A percentile compares a stretch with the other conserved stretches of the same genome.
Conservation (phyloP, 441 rosid genomes). For the Populus hybrid region DNA sequence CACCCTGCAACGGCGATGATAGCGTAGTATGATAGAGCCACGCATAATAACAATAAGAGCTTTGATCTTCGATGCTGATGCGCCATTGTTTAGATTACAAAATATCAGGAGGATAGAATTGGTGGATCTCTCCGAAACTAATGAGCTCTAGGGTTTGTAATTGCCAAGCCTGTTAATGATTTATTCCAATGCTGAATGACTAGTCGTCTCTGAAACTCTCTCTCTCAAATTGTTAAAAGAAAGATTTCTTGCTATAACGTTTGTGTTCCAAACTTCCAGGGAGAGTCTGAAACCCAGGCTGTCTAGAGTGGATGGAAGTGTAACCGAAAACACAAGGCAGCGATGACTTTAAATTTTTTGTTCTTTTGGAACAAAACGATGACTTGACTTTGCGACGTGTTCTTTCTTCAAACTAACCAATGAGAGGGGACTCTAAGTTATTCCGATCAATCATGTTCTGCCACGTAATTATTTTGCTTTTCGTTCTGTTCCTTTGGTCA, state of each 20-base stretch:
- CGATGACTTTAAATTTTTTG: conserved; percentile 9
- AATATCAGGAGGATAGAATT: conserved; percentile 33
- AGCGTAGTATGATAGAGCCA: conserved; percentile 36
- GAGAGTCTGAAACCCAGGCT: neutral
- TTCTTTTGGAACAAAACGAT: conserved; percentile 1
- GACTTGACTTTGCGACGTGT: conserved; percentile 37
- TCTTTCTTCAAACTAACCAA: conserved; percentile 33
- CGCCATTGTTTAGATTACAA: neutral
- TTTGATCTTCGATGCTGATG: conserved; percentile 37
- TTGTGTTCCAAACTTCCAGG: neutral
- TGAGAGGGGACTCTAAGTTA: conserved; percentile 23
- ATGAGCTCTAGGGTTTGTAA: neutral
- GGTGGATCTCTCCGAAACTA: conserved; percentile 40
- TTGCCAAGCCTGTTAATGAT: neutral
- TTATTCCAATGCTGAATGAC: neutral
- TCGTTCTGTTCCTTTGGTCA: neutral
- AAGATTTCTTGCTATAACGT: neutral
- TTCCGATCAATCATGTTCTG: conserved; percentile 14
- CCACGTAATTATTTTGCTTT: conserved; percentile 24
- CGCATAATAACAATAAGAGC: conserved; percentile 47
- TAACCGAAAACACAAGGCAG: conserved; percentile 7
- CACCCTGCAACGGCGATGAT: conserved; percentile 54
- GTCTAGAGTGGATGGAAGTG: neutral
- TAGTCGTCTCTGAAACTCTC: neutral
- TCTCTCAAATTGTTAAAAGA: neutral